phyloP scores from a whole-genome alignment of 1,139 yeast genomes.

The Kluyveromyces marxianus region DNA sequence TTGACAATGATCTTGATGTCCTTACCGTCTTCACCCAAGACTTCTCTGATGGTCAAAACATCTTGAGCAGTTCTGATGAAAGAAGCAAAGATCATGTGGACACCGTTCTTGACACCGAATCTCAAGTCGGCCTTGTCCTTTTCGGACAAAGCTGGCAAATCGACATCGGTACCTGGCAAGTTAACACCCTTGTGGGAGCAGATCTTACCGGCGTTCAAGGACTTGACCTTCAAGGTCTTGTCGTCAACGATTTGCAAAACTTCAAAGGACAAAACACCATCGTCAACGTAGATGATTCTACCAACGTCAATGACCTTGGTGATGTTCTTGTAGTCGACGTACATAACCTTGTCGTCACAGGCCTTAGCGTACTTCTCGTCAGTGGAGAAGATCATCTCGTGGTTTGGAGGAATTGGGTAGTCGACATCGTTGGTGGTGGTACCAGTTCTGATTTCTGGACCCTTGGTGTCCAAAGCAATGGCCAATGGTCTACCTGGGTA shows the following conservation, averaged over 20 bases:
- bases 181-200: conserved; percentile 98
- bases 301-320: conserved; percentile 87
- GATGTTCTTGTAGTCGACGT: conserved; percentile 89
- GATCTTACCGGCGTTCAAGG: conserved; percentile 91
- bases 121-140: conserved; percentile 86
- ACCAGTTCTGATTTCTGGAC: conserved; percentile 99
- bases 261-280: conserved; percentile 94
- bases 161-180: conserved; percentile 98
- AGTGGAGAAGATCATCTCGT: conserved; percentile 89
- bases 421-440: conserved; percentile 74
- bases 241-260: conserved; percentile 77
- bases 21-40: conserved; percentile 94
- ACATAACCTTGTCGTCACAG: conserved; percentile 78
- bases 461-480: conserved; percentile 97
- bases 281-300: conserved; percentile 87
- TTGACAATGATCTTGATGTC: conserved; percentile 92
- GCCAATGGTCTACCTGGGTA: conserved; percentile 96
- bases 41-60: conserved; percentile 82
- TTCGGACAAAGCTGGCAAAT: conserved; percentile 94
- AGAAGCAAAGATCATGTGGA: conserved; percentile 97
- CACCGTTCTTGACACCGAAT: conserved; percentile 95
- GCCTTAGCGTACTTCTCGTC: conserved; percentile 67
- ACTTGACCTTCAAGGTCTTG: conserved; percentile 72
- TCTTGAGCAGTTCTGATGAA: conserved; percentile 94
- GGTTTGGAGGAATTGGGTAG: conserved; percentile 75